Percentiles rank a stretch among this genome's conserved stretches.
These are phyloP conservation scores for Didymella pomorum DNA, from an alignment of 2,329 filamentous ascomycete genomes.

Conservation along the genomic window DNA sequence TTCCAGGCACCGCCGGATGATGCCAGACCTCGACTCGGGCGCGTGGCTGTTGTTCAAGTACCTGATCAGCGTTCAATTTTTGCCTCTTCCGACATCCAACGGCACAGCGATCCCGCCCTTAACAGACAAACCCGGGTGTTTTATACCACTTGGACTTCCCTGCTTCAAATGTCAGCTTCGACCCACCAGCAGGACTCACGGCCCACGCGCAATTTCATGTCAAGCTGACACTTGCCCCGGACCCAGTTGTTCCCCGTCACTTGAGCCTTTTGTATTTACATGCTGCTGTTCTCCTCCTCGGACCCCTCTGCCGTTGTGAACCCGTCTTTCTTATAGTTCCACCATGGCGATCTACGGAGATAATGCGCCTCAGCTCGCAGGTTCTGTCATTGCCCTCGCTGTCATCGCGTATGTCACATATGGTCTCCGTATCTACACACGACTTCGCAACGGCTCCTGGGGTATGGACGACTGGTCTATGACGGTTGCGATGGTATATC, in stretches of 20 bases:
- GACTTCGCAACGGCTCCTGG: constrained; percentile 31
- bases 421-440: constrained; percentile 29
- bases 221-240: neutral
- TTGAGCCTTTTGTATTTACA: neutral
- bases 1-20: neutral
- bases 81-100: neutral
- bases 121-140: neutral
- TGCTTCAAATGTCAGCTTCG: constrained; percentile 6
- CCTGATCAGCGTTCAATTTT: constrained; percentile 5
- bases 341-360: constrained; percentile 18
- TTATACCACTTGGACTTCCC: constrained; percentile 5
- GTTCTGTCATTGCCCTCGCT: constrained; percentile 27
- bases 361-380: constrained; percentile 25
- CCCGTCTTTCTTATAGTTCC: neutral
- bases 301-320: neutral
- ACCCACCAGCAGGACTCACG: constrained; percentile 4
- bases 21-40: neutral
- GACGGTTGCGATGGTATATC: constrained; percentile 4
- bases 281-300: neutral
- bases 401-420: constrained; percentile 27
- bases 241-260: neutral
- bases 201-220: constrained; percentile 12
- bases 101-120: neutral
- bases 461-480: constrained; percentile 46
- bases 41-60: neutral